phyloP scores from a whole-genome alignment of 768 basidiomycete species.

The Tephrocybe sp. region DNA sequence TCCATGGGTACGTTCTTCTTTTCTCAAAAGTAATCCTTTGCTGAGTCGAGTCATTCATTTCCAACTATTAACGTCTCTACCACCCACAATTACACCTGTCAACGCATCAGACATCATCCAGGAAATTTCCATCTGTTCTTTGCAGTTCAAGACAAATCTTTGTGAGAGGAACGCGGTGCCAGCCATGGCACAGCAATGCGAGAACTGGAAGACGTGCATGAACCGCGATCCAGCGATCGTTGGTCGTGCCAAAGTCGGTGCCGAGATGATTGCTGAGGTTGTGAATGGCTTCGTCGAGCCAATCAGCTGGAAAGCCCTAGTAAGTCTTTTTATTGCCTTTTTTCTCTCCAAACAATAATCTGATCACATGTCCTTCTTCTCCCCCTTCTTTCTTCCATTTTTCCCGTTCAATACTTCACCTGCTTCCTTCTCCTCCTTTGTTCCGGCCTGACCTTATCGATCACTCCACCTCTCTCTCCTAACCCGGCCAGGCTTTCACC shows the following conservation, averaged over 20 bases:
- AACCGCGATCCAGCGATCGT: conserved; percentile 88
- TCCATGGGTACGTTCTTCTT: conserved; percentile 67
- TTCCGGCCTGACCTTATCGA: no score
- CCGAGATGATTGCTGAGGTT: conserved; percentile 94
- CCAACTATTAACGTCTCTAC: not conserved
- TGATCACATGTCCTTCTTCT: conserved; percentile 13
- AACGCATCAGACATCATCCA: conserved; percentile 74
- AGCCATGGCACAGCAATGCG: conserved; percentile 85
- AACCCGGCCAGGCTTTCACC: conserved; percentile 60
- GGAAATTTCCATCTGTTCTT: conserved; percentile 86
- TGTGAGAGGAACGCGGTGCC: conserved; percentile 79
- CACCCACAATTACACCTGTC: not conserved
- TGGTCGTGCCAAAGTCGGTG: conserved; percentile 86
- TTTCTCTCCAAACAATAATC: not conserved
- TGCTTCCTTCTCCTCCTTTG: no score
- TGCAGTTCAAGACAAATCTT: conserved; percentile 78
- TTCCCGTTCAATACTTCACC: no score
- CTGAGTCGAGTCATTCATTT: not conserved
- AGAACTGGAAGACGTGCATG: conserved; percentile 93
- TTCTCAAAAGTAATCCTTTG: not conserved
- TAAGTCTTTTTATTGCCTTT: conserved; percentile 37
- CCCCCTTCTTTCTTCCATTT: not conserved
- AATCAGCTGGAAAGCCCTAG: conserved; percentile 97
- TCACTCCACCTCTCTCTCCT: conserved; percentile 5
- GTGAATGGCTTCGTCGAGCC: conserved; percentile 96